Evolutionary conservation across 2,329 filamentous ascomycete species (phyloP).

Genomic region (Berkeleyomyces rouxiae): DNA sequence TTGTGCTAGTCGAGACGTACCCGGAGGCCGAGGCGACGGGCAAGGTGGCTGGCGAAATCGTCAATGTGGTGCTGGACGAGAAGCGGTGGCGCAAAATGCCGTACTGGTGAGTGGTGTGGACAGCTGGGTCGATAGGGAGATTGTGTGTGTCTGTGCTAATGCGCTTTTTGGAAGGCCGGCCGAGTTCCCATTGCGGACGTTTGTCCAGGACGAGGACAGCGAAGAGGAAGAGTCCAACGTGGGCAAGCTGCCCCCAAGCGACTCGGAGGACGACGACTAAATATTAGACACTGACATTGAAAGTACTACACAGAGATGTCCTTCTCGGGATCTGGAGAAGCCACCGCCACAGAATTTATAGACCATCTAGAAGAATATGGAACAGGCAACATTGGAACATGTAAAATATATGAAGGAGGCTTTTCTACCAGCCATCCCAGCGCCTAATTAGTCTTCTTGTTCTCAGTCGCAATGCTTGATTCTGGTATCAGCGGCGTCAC

Average conservation of each 20-base stretch:
- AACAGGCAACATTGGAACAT: neutral
- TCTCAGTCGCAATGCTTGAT: slow-evolving; percentile 16
- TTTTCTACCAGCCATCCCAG: neutral
- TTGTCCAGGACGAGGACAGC: slow-evolving; percentile 20
- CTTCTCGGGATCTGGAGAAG: neutral
- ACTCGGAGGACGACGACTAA: slow-evolving; percentile 50
- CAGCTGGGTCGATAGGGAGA: neutral
- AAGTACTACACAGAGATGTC: neutral
- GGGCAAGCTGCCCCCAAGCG: slow-evolving; percentile 71
- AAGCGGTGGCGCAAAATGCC: slow-evolving; percentile 75
- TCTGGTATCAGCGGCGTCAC: slow-evolving; percentile 12
- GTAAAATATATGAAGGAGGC: neutral
- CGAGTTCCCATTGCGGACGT: slow-evolving; percentile 48
- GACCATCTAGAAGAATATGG: neutral
- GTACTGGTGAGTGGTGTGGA: slow-evolving; percentile 50
- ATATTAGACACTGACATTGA: neutral
- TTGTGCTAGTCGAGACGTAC: slow-evolving; percentile 61
- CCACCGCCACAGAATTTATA: neutral
- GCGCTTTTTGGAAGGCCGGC: slow-evolving; percentile 31
- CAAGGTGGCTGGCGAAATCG: slow-evolving; percentile 72
- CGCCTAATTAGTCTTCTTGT: slow-evolving; percentile 20
- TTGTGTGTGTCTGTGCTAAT: neutral
- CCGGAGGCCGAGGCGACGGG: slow-evolving; percentile 51
- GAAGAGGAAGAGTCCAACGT: slow-evolving; percentile 65
- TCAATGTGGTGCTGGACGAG: slow-evolving; percentile 84